Conservation (phyloP, 1,284 basidiomycete genomes). For the Cryptococcus floricola region DNA sequence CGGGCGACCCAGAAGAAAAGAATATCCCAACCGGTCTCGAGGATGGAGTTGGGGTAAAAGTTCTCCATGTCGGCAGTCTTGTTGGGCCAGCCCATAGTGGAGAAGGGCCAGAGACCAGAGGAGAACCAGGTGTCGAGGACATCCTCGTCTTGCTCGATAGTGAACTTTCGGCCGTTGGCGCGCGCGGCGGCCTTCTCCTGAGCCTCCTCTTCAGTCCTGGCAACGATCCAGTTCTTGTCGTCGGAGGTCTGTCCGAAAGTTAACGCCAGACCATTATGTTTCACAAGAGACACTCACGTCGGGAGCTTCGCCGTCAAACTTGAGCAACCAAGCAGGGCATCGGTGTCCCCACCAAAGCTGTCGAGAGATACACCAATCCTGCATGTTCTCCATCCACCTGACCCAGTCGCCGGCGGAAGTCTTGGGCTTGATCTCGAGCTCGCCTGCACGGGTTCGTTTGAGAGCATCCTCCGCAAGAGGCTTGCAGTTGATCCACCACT, state of each 20-base stretch:
- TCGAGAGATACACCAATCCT: constrained; percentile 99
- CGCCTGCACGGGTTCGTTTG: constrained; percentile 81
- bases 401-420: constrained; percentile 92
- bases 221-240: constrained; percentile 86
- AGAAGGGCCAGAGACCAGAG: constrained; percentile 96
- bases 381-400: constrained; percentile 91
- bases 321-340: constrained; percentile 89
- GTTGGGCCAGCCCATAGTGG: constrained; percentile 95
- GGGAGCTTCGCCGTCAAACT: constrained; percentile 72
- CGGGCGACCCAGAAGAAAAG: constrained; percentile 99
- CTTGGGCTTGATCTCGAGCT: constrained; percentile 77
- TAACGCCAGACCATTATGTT: not conserved
- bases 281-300: constrained; percentile 58
- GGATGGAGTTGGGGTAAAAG: constrained; percentile 84
- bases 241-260: constrained; percentile 56
- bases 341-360: constrained; percentile 99
- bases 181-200: constrained; percentile 69
- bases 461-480: constrained; percentile 87
- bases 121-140: constrained; percentile 99
- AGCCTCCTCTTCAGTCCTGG: constrained; percentile 74
- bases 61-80: constrained; percentile 70
- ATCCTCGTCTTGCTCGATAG: constrained; percentile 90
- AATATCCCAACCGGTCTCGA: constrained; percentile 99
- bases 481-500: constrained; percentile 98
- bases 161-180: constrained; percentile 68